A percentile compares a stretch with the other conserved stretches of the same genome.
Evolutionary conservation across 331 rosid genomes (phyloP).

Genomic region (Telfairia occidentalis): DNA sequence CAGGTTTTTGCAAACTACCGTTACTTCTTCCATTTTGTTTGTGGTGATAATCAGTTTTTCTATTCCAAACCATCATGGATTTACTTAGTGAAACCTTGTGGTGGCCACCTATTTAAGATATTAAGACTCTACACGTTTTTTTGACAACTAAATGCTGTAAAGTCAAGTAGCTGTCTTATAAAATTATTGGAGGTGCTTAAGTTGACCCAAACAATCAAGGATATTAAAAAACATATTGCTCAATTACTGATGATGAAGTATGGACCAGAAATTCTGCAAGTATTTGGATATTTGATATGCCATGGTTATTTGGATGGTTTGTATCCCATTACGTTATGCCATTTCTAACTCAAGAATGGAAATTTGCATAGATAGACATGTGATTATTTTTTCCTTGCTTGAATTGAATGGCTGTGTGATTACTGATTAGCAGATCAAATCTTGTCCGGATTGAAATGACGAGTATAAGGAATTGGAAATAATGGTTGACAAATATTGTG

Average conservation of each 20-base stretch:
- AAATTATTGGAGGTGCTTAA: neutral
- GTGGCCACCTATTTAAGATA: neutral
- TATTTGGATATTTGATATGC: neutral
- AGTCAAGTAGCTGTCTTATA: neutral
- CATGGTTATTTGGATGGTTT: neutral
- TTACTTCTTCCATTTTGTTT: neutral
- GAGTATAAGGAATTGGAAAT: neutral
- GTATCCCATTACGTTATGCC: neutral
- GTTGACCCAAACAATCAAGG: neutral
- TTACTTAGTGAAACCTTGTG: neutral
- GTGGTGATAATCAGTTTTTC: neutral
- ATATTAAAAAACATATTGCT: neutral
- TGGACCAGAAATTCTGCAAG: neutral
- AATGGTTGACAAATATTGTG: neutral
- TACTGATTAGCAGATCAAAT: neutral
- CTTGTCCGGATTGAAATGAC: neutral
- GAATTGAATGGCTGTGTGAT: neutral
- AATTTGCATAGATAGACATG: neutral
- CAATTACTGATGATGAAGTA: neutral
- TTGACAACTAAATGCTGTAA: neutral
- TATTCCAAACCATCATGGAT: neutral
- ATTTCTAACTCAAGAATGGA: neutral
- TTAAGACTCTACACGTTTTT: neutral
- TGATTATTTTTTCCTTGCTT: neutral
- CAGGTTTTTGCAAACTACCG: slow-evolving; percentile 34